Evolutionary conservation across 306 rosid species (phyloP).

Genomic region (Sicyos baderoa): DNA sequence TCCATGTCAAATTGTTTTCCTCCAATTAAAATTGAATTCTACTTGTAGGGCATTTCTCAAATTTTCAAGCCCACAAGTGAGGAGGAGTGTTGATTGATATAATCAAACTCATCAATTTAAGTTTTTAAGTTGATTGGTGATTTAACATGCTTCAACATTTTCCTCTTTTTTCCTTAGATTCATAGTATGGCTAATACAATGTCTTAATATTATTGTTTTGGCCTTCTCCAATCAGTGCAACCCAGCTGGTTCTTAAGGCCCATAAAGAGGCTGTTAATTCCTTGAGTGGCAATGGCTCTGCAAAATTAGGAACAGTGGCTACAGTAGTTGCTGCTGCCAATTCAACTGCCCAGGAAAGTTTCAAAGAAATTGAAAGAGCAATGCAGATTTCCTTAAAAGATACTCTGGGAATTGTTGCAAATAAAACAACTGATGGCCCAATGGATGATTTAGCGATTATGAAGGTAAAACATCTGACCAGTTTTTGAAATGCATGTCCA

Average conservation of each 20-base stretch:
- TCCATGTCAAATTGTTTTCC: no score
- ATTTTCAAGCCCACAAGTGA: no score
- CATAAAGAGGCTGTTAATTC: constrained; percentile 97
- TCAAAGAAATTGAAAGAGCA: constrained; percentile 90
- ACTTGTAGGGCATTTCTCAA: no score
- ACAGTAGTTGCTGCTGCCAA: constrained; percentile 96
- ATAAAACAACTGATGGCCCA: constrained; percentile 67
- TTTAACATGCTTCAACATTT: no score
- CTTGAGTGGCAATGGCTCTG: constrained; percentile 83
- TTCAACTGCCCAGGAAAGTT: constrained; percentile 82
- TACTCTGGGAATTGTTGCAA: constrained; percentile 75
- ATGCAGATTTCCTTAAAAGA: constrained; percentile 92
- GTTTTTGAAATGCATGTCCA: background rate
- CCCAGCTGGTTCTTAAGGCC: constrained; percentile 93
- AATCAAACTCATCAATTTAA: no score
- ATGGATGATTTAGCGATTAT: constrained; percentile 91
- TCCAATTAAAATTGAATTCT: no score
- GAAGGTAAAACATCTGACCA: constrained; percentile 47
- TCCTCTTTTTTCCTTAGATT: background rate
- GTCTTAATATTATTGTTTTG: constrained; percentile 13
- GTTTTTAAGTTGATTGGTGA: no score
- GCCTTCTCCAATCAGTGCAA: constrained; percentile 44
- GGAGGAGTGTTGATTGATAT: no score
- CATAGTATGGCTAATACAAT: background rate
- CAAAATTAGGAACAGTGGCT: constrained; percentile 93